These are phyloP conservation scores for Gloeostereum incarnatum DNA, from an alignment of 768 basidiomycete species.

Conservation along the genomic window DNA sequence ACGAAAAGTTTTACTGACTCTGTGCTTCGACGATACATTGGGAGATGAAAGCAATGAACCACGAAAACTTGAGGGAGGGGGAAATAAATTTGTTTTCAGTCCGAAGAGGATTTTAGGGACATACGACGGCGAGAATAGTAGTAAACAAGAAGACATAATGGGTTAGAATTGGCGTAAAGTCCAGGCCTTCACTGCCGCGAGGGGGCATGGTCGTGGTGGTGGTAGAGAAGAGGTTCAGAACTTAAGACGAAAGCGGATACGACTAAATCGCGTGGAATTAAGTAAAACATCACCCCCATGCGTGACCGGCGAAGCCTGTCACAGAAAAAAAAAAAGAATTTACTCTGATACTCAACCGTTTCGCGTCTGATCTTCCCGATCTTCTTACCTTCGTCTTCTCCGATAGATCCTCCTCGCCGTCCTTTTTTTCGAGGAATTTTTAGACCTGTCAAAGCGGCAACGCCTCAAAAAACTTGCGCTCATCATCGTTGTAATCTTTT, in stretches of 20 bases:
- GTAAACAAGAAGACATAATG: slow-evolving; percentile 92
- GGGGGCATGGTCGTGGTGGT: slow-evolving; percentile 32
- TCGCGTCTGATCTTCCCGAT: too few species aligned
- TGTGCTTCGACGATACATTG: slow-evolving; percentile 56
- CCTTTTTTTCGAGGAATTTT: too few species aligned
- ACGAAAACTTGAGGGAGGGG: slow-evolving; percentile 45
- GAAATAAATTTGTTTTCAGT: slow-evolving; percentile 6
- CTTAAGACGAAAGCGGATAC: background rate
- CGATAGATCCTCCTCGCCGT: too few species aligned
- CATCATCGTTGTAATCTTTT: too few species aligned
- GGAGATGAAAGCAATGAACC: slow-evolving; percentile 73
- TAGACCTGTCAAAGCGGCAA: too few species aligned
- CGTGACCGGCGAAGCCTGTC: too few species aligned
- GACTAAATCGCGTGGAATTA: too few species aligned
- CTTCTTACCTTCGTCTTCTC: too few species aligned
- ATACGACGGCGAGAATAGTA: slow-evolving; percentile 67
- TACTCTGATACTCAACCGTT: too few species aligned
- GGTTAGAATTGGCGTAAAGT: slow-evolving; percentile 83
- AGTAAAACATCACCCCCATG: too few species aligned
- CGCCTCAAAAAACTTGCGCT: too few species aligned
- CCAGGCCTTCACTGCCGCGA: slow-evolving; percentile 56
- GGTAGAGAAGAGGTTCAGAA: background rate
- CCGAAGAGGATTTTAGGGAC: slow-evolving; percentile 20
- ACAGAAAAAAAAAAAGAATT: too few species aligned
- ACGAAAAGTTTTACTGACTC: slow-evolving; percentile 21